Evolutionary conservation across 2,329 filamentous ascomycete genomes (phyloP).

Genomic region (Arthrobotrys entomopaga): DNA sequence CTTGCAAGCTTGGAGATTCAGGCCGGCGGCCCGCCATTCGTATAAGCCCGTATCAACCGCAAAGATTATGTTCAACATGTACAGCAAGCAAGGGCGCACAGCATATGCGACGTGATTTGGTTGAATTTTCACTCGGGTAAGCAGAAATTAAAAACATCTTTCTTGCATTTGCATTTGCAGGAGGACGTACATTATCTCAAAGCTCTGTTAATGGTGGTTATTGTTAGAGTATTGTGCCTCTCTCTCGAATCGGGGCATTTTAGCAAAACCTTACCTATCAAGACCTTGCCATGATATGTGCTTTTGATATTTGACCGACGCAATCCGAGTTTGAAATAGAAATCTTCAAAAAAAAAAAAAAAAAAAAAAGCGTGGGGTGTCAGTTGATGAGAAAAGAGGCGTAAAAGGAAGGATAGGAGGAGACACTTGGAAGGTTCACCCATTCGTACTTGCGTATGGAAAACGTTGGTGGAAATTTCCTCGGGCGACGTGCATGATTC

Average conservation of each 20-base stretch:
- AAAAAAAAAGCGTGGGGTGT: conserved; percentile 28
- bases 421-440: neutral
- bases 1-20: neutral
- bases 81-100: neutral
- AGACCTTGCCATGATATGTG: conserved; percentile 21
- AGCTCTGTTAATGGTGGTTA: conserved; percentile 6
- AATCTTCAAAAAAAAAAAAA: neutral
- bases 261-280: conserved; percentile 38
- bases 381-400: conserved; percentile 2
- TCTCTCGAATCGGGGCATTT: conserved; percentile 53
- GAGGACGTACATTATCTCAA: conserved; percentile 41
- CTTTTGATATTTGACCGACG: conserved; percentile 4
- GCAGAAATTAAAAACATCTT: neutral
- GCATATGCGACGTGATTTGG: conserved; percentile 12
- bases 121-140: conserved; percentile 6
- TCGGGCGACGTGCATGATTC: conserved; percentile 33
- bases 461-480: conserved; percentile 5
- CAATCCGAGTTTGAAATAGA: conserved; percentile 34
- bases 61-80: neutral
- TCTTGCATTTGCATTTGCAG: conserved; percentile 22
- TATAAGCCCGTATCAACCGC: conserved; percentile 3
- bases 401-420: neutral
- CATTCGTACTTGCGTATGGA: neutral
- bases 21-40: too few relatives aligned
- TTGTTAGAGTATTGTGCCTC: conserved; percentile 26